A percentile compares a stretch with the other conserved stretches of the same genome.
Conservation (phyloP, 306 rosid species). For the Vigna mungo region DNA sequence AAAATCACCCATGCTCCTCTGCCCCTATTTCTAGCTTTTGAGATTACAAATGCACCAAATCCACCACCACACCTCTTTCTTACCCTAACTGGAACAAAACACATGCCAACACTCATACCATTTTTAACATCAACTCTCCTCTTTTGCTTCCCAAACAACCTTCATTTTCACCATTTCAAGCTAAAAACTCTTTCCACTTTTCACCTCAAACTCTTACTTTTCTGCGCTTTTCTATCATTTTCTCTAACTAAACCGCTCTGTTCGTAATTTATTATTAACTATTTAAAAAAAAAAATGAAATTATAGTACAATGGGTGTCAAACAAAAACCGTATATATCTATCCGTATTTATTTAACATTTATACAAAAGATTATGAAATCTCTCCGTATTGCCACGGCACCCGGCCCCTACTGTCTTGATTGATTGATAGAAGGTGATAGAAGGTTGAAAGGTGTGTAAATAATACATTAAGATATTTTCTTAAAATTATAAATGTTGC, state of each 20-base stretch:
- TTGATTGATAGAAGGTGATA: background rate
- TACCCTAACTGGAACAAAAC: conserved; percentile 45
- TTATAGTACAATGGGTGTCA: background rate
- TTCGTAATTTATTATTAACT: too few relatives aligned
- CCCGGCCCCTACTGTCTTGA: background rate
- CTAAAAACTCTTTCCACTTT: too few relatives aligned
- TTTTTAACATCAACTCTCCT: background rate
- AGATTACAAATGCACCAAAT: conserved; percentile 34
- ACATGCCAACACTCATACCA: conserved; percentile 20
- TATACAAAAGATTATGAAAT: background rate
- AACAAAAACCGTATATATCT: background rate
- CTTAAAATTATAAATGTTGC: too few relatives aligned
- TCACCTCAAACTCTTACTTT: too few relatives aligned
- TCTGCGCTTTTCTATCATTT: too few relatives aligned
- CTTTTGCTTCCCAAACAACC: too few relatives aligned
- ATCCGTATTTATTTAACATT: background rate
- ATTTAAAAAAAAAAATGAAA: accelerated
- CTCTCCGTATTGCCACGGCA: background rate
- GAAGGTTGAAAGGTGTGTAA: background rate
- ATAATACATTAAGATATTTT: too few relatives aligned
- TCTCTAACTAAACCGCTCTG: too few relatives aligned
- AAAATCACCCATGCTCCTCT: conserved; percentile 22
- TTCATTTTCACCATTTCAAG: too few relatives aligned
- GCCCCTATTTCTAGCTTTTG: conserved; percentile 46
- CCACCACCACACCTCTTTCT: background rate